Base-by-base conservation (phyloP, 2,329 filamentous ascomycete species). In the Botryotinia narcissicola region DNA sequence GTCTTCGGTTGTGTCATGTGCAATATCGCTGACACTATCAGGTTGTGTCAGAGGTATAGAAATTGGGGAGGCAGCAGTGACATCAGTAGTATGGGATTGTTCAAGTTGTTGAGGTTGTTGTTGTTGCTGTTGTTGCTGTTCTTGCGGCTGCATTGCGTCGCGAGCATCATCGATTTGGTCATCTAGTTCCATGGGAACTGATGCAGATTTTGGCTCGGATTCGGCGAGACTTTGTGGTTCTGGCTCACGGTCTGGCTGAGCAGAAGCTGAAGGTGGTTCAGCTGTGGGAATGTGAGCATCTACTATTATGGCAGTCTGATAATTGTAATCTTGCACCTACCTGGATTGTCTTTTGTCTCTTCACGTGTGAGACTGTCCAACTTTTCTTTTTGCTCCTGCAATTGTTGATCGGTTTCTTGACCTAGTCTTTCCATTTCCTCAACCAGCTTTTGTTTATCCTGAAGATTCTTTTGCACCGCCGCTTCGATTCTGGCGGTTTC, bases 381-480 rank as follows among this genome's bases (percentile, higher is more conserved):
- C 74, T 81, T 80, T 54, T 81, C 80, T 73, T 80, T 81, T 61
- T 83, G 73, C 40, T 74, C 78, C 44, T 81, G 79, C 25, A 82
- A 78, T 72, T 79, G 79, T 29, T 78, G 76, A 68, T 82, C 81
- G n/a, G 80, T 78, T 68, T 82, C 81, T 70, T 78, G 75, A 4
- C 76, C 75, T 62, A 82, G 76, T 60, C 77, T 78, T 63, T 80
- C 79, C 75, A 80, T 80, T 73, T 82, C 81, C 48, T 82, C 81
- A 8, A 78, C 78, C 48, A 81, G 73, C 72, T 76, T 76, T 40
- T 74, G 78, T 74, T 82, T 82, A 46, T 81, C 81, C n/a, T 78
- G 79, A 14, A 81, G 71, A 60, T 76, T 78, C 69, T 77, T 79
- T 64, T 78, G 75, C 35, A 80, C 75, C 61, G 75, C 77, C 63